These are phyloP conservation scores for Ailanthus altissimus DNA, from an alignment of 345 rosid species.

Conservation along the genomic window DNA sequence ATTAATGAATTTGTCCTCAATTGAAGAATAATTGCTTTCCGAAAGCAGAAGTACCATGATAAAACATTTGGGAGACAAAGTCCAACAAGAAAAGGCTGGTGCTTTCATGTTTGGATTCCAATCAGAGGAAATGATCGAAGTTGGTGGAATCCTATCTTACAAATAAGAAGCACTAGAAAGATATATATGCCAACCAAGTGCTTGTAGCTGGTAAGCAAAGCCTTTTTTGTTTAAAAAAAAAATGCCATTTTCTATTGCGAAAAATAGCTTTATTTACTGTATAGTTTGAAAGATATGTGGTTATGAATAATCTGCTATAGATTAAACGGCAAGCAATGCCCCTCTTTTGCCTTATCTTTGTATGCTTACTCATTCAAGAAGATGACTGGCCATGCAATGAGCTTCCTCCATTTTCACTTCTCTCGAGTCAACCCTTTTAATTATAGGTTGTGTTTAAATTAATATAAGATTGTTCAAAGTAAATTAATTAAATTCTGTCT, in stretches of 20 bases:
- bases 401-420: background rate
- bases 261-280: background rate
- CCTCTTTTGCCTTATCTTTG: background rate
- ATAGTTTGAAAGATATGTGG: background rate
- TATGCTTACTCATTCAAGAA: constrained; percentile 12
- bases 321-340: background rate
- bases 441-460: background rate
- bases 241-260: background rate
- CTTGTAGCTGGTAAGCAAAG: background rate
- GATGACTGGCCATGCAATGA: constrained; percentile 7
- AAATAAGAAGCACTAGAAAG: constrained; percentile 27
- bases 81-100: constrained; percentile 27
- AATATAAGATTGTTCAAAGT: background rate
- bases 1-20: background rate
- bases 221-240: background rate
- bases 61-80: constrained; percentile 17
- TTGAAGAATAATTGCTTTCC: background rate
- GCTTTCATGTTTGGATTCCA: constrained; percentile 41
- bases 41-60: constrained; percentile 1
- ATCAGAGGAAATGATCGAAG: constrained; percentile 17
- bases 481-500: background rate
- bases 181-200: background rate
- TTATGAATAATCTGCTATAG: background rate
- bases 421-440: background rate
- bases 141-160: constrained; percentile 36